Percentiles rank a stretch among this genome's conserved stretches.
phyloP scores from a whole-genome alignment of 441 rosid species.

The Jatropha multifida region DNA sequence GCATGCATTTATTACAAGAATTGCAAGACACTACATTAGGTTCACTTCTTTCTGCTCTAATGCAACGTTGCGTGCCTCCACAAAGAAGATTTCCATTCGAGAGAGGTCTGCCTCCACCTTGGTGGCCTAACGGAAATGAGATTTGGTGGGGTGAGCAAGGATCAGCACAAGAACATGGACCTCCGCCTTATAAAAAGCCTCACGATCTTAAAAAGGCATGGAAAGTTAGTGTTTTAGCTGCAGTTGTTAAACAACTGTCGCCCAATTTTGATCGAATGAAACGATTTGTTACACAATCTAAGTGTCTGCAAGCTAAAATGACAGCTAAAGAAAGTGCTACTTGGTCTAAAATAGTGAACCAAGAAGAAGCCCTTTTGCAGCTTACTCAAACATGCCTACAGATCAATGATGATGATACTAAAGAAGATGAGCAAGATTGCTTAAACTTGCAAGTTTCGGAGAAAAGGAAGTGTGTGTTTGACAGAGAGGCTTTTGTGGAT shows the following conservation, averaged over 20 bases:
- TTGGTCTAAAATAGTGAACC: conserved; percentile 39
- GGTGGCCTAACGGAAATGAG: conserved; percentile 68
- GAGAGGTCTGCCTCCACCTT: conserved; percentile 56
- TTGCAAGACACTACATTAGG: conserved; percentile 64
- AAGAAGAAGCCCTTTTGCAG: conserved; percentile 33
- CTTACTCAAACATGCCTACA: conserved; percentile 23
- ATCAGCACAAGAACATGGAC: conserved; percentile 45
- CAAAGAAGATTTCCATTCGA: conserved; percentile 57
- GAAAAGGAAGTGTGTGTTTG: conserved; percentile 37
- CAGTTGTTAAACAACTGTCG: conserved; percentile 60
- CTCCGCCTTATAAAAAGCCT: conserved; percentile 68
- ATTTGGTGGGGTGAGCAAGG: conserved; percentile 73
- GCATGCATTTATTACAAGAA: conserved; percentile 49
- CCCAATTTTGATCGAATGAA: conserved; percentile 42
- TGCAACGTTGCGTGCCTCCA: conserved; percentile 64
- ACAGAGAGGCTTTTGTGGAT: not conserved
- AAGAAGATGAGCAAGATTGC: not conserved
- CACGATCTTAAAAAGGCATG: conserved; percentile 66
- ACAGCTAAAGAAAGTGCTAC: conserved; percentile 37
- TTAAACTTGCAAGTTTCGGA: not conserved
- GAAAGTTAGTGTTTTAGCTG: conserved; percentile 63
- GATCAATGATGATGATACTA: not conserved
- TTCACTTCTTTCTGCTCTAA: conserved; percentile 58
- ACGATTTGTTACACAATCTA: conserved; percentile 40
- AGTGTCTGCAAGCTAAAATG: conserved; percentile 49